Conservation (phyloP, 257 asterid species). For the Nicotiana obtusifolia region DNA sequence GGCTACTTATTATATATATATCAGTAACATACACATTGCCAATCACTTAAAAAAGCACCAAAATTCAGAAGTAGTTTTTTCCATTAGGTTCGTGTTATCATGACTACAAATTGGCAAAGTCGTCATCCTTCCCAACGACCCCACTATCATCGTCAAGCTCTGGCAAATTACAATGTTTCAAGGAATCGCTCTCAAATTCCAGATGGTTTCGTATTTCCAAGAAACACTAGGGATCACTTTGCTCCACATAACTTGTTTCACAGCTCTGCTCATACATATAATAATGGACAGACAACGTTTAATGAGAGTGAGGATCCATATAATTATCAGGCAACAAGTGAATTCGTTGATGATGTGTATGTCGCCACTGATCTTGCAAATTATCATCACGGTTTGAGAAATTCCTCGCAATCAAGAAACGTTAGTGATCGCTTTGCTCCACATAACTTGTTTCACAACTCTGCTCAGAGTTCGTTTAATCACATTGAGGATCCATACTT, state of each 20-base stretch:
- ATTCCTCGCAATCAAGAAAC: not conserved
- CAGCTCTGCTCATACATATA: not conserved
- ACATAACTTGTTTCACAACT: not conserved
- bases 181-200: too few species aligned
- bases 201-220: not conserved
- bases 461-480: not conserved
- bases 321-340: not conserved
- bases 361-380: not conserved
- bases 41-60: too few species aligned
- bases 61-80: too few species aligned
- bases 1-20: too few species aligned
- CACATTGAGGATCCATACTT: not conserved
- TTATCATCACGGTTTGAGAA: not conserved
- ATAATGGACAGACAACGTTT: not conserved
- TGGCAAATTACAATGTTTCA: too few species aligned
- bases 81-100: too few species aligned
- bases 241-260: not conserved
- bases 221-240: not conserved
- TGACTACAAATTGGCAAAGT: too few species aligned
- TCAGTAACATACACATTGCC: too few species aligned
- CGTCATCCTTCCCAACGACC: too few species aligned
- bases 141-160: too few species aligned
- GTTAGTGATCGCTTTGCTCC: not conserved
- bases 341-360: not conserved
- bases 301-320: not conserved